These are phyloP conservation scores for Aureobasidium melanogenum DNA, from an alignment of 2,329 filamentous ascomycete species.

Conservation along the genomic window DNA sequence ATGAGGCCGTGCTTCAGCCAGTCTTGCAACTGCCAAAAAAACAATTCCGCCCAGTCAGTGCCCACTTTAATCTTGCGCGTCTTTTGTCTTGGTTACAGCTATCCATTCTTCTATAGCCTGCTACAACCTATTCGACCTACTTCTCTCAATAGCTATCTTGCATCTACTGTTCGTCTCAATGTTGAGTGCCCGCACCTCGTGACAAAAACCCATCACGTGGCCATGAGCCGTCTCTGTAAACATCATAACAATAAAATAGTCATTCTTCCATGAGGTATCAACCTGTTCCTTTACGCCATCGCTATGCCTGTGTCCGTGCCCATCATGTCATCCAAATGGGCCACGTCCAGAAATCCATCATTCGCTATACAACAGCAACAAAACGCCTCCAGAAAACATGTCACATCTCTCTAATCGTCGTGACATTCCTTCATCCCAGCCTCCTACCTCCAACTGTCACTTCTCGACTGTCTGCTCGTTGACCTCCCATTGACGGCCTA, in stretches of 20 bases:
- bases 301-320: constrained; percentile 5
- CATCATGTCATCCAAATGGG: background rate
- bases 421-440: constrained; percentile 21
- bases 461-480: constrained; percentile 20
- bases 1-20: background rate
- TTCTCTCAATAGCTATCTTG: background rate
- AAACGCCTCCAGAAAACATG: constrained; percentile 1
- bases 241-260: background rate
- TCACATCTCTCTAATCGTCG: background rate
- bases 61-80: background rate
- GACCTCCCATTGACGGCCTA: constrained; percentile 14
- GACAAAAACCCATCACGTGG: background rate
- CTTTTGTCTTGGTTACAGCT: background rate
- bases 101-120: background rate
- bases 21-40: constrained; percentile 1
- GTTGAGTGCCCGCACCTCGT: too few species aligned
- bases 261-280: constrained; percentile 6
- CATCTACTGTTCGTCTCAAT: background rate
- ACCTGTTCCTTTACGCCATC: constrained; percentile 4
- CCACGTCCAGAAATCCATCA: background rate
- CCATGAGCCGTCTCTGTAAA: background rate
- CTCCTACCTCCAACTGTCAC: constrained; percentile 25
- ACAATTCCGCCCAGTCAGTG: background rate
- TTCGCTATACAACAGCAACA: constrained; percentile 4
- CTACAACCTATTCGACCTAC: background rate